Base-by-base conservation (phyloP, 2,329 filamentous ascomycete genomes). In the Aspergillus awamori region DNA sequence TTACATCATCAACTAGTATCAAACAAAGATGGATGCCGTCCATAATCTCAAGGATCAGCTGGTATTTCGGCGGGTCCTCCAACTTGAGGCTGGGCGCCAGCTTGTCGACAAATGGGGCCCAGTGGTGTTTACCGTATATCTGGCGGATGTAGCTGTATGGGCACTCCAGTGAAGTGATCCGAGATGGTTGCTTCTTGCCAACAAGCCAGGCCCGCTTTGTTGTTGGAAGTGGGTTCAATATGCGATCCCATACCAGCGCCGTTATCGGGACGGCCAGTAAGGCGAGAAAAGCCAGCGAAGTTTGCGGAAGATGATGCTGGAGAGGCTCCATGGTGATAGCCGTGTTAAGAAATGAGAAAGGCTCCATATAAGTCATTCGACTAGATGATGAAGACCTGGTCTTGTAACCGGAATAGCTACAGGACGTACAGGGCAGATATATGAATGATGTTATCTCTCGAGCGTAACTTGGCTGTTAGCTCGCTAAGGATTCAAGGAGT, bases 1-100 rank as follows among this genome's bases (percentile, higher is more conserved):
- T 39, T 57, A 68, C 65, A 59, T 68, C 65, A 26, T 69, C 66
- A 30, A 69, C 66, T 24, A 69, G 45, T 57, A 69, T 69, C 13
- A 66, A 51, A 15, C 65, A 67, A 0, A 69, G 47, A 30, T 69
- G 66, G 13, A 69, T 67, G 0, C 58, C 61, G 24, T 68, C 66
- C 66, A 67, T 66, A 13, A 66, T 67, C 30, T 69, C 66, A 4
- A 67, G 39, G 4, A 69, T 41, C 56, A 65, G 62, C 26, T 38
- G 10, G 41, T 67, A 64, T 10, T 67, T 67, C 0, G 28, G 26
- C 11, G 61, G 61, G 28, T 67, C 52, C 4, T 63, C 60, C 5
- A 59, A 15, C 15, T 63, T 57, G 2, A 69, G 58, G 4, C 5
- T 41, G 0, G 67, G 66, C 3, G 62, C 63, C 3, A 69, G 57